Base-by-base conservation (phyloP, 2,329 filamentous ascomycete species). In the Verticillium isaacii region DNA sequence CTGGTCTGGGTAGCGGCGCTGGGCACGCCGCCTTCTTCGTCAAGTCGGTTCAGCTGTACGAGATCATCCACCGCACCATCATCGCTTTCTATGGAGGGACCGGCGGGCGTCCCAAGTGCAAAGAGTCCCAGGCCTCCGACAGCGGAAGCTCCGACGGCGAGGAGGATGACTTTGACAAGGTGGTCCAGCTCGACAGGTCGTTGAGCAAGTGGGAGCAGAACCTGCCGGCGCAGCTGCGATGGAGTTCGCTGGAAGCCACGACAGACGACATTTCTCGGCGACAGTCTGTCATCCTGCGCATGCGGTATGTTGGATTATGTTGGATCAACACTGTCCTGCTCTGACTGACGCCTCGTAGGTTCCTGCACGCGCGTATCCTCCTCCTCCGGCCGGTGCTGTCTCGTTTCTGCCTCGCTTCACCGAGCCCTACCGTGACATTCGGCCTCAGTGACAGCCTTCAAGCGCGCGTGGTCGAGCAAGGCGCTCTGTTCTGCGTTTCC, bases 1-100 rank as follows among this genome's bases (percentile, higher is more conserved):
- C 41, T 32, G 7, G 58, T 25, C n/a, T 34, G 29, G 19, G 45
- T 11, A 23, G 19, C 23, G 45, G 45, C 2, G 60, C 62, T 1
- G 66, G 69, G 5, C 57, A 41, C 6, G 66, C 65, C 3, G 64
- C 71, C 8, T 76, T 76, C 61, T 75, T 75, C 32, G 70, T 74
- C 7, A 70, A 74, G 45, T 74, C 73, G 1, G 67, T 75, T 4
- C 69, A 72, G 37, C 64, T 77, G 0, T 76, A 76, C n/a, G 74
- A 77, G 37, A 73, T 77, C 15, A 75, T 73, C 6, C 70, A 76
- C 11, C 68, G 68, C 11, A 70, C 69, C 0, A 72, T 73, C 41
- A 62, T 68, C 5, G 68, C 66, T 0, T 67, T 75, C 2, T 75
- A 75, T 32, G 45, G 45, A 52, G 69, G 68, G 1, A 29, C 64